phyloP scores from a whole-genome alignment of 805 yeast species.

The Saturnispora diversa region DNA sequence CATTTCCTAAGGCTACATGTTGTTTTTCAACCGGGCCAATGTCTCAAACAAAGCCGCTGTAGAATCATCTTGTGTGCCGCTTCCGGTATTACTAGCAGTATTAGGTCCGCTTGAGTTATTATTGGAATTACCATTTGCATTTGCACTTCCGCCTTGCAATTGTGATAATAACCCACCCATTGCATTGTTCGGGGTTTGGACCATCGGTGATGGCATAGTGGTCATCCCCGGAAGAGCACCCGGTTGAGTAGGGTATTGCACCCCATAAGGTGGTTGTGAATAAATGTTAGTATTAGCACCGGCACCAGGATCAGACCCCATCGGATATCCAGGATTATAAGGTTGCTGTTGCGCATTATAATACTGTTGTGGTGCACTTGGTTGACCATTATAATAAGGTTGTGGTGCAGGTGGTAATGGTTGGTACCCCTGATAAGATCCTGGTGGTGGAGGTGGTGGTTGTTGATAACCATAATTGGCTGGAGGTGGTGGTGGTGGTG shows the following conservation, averaged over 20 bases:
- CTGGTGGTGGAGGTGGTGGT: conserved; percentile 12
- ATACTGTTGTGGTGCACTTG: conserved; percentile 2
- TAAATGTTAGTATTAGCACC: conserved; percentile 12
- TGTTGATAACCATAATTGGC: conserved; percentile 2
- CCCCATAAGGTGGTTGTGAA: conserved; percentile 9
- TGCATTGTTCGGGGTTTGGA: not conserved
- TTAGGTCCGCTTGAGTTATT: not conserved
- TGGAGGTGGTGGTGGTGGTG: not conserved
- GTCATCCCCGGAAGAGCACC: conserved; percentile 11
- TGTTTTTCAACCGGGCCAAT: conserved; percentile 31
- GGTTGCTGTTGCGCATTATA: conserved; percentile 5
- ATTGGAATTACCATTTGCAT: not conserved
- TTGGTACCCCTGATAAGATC: conserved; percentile 9
- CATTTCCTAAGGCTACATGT: conserved; percentile 24
- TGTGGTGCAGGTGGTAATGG: too few species aligned
- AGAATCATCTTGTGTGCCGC: conserved; percentile 17
- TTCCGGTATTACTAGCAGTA: not conserved
- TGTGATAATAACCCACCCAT: conserved; percentile 12
- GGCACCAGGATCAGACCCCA: conserved; percentile 8
- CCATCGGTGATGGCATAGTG: not conserved
- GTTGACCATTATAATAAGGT: conserved; percentile 5
- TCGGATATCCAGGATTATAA: too few species aligned
- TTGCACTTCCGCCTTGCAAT: conserved; percentile 6
- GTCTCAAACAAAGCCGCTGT: conserved; percentile 32
- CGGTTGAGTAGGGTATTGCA: conserved; percentile 9